A percentile compares a stretch with the other conserved stretches of the same genome.
phyloP scores from a whole-genome alignment of 352 stramenopile genomes.

The Globisporangium alternatum region DNA sequence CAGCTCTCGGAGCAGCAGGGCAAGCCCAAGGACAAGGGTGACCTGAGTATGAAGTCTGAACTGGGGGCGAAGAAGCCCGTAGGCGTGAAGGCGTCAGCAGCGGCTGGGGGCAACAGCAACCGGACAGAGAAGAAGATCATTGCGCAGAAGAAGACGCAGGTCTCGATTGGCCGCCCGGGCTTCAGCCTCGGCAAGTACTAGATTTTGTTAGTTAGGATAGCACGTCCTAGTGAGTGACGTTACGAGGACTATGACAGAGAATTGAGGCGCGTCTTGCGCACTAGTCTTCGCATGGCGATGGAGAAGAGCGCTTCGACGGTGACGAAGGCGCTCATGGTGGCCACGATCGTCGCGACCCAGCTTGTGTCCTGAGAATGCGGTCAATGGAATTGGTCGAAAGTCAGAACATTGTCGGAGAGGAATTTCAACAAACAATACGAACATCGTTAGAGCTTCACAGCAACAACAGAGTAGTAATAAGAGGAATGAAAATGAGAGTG shows the following conservation, averaged over 20 bases:
- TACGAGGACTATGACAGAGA: conserved; percentile 5
- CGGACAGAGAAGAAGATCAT: conserved; percentile 40
- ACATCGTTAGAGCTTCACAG: background rate
- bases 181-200: conserved; percentile 81
- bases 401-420: background rate
- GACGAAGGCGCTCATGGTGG: conserved; percentile 35
- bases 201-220: conserved; percentile 6
- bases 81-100: background rate
- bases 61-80: conserved; percentile 4
- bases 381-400: background rate
- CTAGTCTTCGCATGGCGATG: conserved; percentile 26
- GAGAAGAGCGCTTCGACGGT: conserved; percentile 41
- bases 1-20: conserved; percentile 32
- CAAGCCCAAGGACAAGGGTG: conserved; percentile 1
- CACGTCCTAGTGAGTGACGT: background rate
- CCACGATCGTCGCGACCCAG: conserved; percentile 35
- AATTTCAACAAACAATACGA: background rate
- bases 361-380: conserved; percentile 24
- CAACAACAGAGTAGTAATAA: background rate
- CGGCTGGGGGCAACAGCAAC: conserved; percentile 30
- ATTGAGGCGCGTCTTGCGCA: conserved; percentile 9
- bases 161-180: conserved; percentile 72
- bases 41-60: background rate
- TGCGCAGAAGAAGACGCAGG: conserved; percentile 73
- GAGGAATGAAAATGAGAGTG: background rate